phyloP scores from a whole-genome alignment of 345 rosid species.

The Gossypium australe region DNA sequence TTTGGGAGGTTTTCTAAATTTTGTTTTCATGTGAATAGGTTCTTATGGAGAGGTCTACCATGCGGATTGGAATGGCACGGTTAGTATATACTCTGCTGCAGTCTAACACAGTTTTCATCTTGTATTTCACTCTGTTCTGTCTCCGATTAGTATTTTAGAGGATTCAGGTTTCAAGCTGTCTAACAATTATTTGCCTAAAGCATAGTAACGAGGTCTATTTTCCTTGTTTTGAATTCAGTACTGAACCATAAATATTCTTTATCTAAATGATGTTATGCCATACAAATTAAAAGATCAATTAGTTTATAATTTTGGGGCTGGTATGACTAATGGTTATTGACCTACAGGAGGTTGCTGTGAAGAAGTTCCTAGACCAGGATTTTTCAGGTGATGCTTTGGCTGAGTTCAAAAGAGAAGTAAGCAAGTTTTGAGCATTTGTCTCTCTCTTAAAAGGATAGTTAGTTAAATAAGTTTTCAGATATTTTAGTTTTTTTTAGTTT shows the following conservation, averaged over 20 bases:
- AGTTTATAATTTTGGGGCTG: slow-evolving; percentile 17
- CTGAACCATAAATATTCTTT: background rate
- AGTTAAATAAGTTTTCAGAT: background rate
- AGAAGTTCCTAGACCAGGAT: slow-evolving; percentile 99
- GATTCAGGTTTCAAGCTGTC: background rate
- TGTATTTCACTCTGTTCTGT: background rate
- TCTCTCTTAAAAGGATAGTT: background rate
- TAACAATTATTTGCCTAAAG: slow-evolving; percentile 2
- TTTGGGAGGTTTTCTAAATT: slow-evolving; percentile 9
- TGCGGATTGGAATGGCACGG: slow-evolving; percentile 99
- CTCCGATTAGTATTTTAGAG: background rate
- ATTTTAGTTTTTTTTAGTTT: background rate
- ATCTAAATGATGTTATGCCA: background rate
- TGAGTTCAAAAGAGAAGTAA: slow-evolving; percentile 98
- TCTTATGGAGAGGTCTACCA: slow-evolving; percentile 98
- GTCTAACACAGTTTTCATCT: background rate
- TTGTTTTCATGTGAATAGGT: slow-evolving; percentile 43
- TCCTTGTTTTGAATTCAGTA: background rate
- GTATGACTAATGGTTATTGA: slow-evolving; percentile 24
- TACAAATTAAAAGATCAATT: background rate
- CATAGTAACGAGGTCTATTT: background rate
- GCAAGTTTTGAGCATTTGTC: slow-evolving; percentile 25
- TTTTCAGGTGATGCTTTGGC: slow-evolving; percentile 96
- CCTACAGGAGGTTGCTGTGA: slow-evolving; percentile 96
- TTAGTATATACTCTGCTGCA: slow-evolving; percentile 35